A percentile compares a stretch with the other conserved stretches of the same genome.
These are phyloP conservation scores for Gossypium stocksii DNA, from an alignment of 345 rosid species.

Conservation along the genomic window DNA sequence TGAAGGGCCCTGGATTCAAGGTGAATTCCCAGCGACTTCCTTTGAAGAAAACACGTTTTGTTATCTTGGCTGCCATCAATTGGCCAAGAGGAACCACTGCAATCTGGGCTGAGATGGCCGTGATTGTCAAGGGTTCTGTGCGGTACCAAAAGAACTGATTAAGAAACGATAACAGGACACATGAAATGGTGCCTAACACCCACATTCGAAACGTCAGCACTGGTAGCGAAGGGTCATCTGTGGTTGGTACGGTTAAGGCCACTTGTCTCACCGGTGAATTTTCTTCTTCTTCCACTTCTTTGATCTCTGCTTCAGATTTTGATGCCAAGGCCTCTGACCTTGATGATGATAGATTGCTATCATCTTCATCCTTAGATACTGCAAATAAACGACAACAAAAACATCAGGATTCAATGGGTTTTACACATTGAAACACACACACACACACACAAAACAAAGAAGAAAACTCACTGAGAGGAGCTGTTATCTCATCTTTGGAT, in stretches of 20 bases:
- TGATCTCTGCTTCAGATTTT: slow-evolving; percentile 12
- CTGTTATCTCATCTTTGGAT: slow-evolving; percentile 28
- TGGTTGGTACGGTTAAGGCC: slow-evolving; percentile 81
- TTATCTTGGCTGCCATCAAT: slow-evolving; percentile 78
- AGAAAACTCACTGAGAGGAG: slow-evolving; percentile 43
- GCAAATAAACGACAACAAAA: neutral
- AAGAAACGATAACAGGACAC: slow-evolving; percentile 71
- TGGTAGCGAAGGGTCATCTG: slow-evolving; percentile 82
- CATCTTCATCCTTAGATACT: slow-evolving; percentile 26
- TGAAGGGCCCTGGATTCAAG: slow-evolving; percentile 92
- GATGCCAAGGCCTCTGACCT: slow-evolving; percentile 8
- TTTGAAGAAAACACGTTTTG: slow-evolving; percentile 58
- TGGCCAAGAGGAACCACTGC: slow-evolving; percentile 91
- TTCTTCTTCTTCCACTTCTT: slow-evolving; percentile 16
- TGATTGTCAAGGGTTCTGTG: slow-evolving; percentile 84
- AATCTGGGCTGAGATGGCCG: slow-evolving; percentile 93
- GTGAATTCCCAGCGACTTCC: slow-evolving; percentile 73
- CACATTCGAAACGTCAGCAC: slow-evolving; percentile 92
- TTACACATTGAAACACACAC: no score
- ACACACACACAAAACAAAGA: no score
- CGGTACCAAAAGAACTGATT: slow-evolving; percentile 98
- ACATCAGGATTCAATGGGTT: neutral
- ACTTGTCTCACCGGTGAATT: slow-evolving; percentile 86
- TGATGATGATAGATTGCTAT: slow-evolving; percentile 13
- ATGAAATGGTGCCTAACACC: slow-evolving; percentile 76